Percentiles rank a stretch among this genome's conserved stretches.
Evolutionary conservation across 2,329 filamentous ascomycete genomes (phyloP).

Genomic region (Ophiocordyceps polyrhachis-furcata): DNA sequence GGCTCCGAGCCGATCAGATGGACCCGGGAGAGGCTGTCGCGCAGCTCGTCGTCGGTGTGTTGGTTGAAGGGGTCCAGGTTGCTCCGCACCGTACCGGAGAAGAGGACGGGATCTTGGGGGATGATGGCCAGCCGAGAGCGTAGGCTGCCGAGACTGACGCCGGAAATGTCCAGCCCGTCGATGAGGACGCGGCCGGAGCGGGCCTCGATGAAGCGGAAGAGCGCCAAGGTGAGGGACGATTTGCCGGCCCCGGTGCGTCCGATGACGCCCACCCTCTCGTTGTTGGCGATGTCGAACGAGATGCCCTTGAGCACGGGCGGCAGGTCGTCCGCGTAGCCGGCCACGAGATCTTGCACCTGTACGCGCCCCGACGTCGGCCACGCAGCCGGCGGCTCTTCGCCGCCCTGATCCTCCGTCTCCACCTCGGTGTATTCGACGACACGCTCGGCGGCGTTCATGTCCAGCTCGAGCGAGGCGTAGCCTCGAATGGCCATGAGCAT

Average conservation of each 20-base stretch:
- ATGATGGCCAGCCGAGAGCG: slow-evolving; percentile 64
- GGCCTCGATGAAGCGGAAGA: slow-evolving; percentile 63
- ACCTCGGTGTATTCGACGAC: slow-evolving; percentile 58
- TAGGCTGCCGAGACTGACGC: slow-evolving; percentile 49
- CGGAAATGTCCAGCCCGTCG: slow-evolving; percentile 58
- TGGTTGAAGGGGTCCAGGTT: slow-evolving; percentile 64
- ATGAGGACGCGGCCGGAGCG: slow-evolving; percentile 46
- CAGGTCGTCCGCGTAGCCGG: slow-evolving; percentile 52
- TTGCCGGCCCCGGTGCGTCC: slow-evolving; percentile 66
- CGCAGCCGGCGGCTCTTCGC: slow-evolving; percentile 41
- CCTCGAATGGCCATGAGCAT: slow-evolving; percentile 49
- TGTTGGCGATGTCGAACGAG: slow-evolving; percentile 44
- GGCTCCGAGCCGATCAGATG: slow-evolving; percentile 36
- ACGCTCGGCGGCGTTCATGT: slow-evolving; percentile 64
- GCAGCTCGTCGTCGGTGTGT: slow-evolving; percentile 48
- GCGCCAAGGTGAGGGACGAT: slow-evolving; percentile 53
- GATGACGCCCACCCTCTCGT: slow-evolving; percentile 57
- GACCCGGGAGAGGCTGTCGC: slow-evolving; percentile 50
- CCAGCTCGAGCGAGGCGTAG: slow-evolving; percentile 53
- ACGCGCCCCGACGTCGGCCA: slow-evolving; percentile 62
- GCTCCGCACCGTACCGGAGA: slow-evolving; percentile 57
- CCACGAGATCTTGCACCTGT: slow-evolving; percentile 54
- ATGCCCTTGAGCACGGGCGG: slow-evolving; percentile 53
- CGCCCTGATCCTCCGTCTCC: slow-evolving; percentile 45
- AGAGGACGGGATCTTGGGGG: slow-evolving; percentile 65